These are phyloP conservation scores for Paracoccidioides lutzii DNA, from an alignment of 2,329 filamentous ascomycete genomes.

Conservation along the genomic window DNA sequence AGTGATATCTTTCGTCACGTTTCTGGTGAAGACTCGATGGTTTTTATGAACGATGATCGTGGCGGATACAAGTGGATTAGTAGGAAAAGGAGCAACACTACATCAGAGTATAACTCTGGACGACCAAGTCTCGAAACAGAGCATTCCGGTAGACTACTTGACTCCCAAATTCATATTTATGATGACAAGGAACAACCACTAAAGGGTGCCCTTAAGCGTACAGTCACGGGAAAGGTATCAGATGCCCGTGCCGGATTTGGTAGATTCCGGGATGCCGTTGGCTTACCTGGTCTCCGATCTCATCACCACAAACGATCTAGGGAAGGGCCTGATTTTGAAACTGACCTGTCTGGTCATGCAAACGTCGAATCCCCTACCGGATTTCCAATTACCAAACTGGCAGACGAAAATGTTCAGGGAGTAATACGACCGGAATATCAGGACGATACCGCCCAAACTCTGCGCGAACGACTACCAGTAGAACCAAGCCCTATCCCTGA, in stretches of 20 bases:
- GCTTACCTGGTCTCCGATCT: constrained; percentile 31
- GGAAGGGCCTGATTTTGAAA: constrained; percentile 21
- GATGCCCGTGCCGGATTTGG: constrained; percentile 73
- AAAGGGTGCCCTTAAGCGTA: constrained; percentile 60
- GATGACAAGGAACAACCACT: constrained; percentile 36
- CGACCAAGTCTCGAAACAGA: constrained; percentile 21
- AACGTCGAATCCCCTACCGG: constrained; percentile 21
- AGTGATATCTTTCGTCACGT: constrained; percentile 21
- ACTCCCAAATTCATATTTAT: constrained; percentile 12
- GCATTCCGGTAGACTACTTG: constrained; percentile 19
- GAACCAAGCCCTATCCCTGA: not conserved
- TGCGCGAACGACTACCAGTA: not conserved
- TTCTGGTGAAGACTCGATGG: constrained; percentile 27
- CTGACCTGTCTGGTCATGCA: constrained; percentile 19
- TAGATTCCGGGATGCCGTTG: constrained; percentile 75
- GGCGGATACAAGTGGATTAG: constrained; percentile 35
- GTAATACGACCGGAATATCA: not conserved
- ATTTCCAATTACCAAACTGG: not conserved
- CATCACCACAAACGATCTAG: constrained; percentile 28
- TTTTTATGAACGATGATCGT: constrained; percentile 35
- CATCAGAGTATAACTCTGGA: constrained; percentile 27
- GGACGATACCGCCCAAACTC: not conserved
- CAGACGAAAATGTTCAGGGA: not conserved
- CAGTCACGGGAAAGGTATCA: constrained; percentile 62
- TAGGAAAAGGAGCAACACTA: constrained; percentile 21